Conservation (phyloP, 345 rosid species). For the Euclidium syriacum region DNA sequence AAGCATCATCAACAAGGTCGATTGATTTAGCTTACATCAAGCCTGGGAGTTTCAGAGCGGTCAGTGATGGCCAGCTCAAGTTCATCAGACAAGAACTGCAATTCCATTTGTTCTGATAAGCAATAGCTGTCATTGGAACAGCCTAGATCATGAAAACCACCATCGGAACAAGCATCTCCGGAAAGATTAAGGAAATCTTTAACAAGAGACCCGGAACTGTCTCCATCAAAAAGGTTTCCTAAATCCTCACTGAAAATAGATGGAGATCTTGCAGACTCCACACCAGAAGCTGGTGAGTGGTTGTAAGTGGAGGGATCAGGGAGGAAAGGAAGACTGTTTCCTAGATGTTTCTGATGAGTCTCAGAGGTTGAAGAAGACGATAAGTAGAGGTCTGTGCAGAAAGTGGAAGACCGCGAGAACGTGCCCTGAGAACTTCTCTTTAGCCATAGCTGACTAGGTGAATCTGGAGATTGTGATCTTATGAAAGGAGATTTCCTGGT, state of each 20-base stretch:
- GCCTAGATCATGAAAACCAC: slow-evolving; percentile 42
- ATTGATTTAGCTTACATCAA: slow-evolving; percentile 55
- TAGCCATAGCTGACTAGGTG: slow-evolving; percentile 39
- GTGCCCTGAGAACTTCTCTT: slow-evolving; percentile 35
- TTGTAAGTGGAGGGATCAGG: slow-evolving; percentile 54
- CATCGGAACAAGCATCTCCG: slow-evolving; percentile 49
- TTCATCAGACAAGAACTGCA: slow-evolving; percentile 77
- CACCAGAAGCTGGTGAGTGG: slow-evolving; percentile 50
- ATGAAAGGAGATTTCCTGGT: slow-evolving; percentile 38
- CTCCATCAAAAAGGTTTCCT: slow-evolving; percentile 39
- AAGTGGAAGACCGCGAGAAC: slow-evolving; percentile 67
- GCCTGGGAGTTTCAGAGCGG: slow-evolving; percentile 71
- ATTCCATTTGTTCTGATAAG: slow-evolving; percentile 62
- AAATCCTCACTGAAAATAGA: slow-evolving; percentile 45
- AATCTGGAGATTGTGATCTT: slow-evolving; percentile 37
- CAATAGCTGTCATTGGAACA: slow-evolving; percentile 39
- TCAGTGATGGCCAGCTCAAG: slow-evolving; percentile 76
- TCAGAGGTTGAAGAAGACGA: slow-evolving; percentile 78
- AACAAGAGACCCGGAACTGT: slow-evolving; percentile 41
- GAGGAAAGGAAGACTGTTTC: slow-evolving; percentile 71
- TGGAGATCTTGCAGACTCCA: slow-evolving; percentile 52
- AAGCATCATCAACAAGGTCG: neutral
- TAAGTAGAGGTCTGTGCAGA: slow-evolving; percentile 69
- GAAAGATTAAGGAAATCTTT: slow-evolving; percentile 51
- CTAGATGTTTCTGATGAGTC: slow-evolving; percentile 45